These are phyloP conservation scores for Paecilomyces fulvus DNA, from an alignment of 2,329 filamentous ascomycete species.

Conservation along the genomic window DNA sequence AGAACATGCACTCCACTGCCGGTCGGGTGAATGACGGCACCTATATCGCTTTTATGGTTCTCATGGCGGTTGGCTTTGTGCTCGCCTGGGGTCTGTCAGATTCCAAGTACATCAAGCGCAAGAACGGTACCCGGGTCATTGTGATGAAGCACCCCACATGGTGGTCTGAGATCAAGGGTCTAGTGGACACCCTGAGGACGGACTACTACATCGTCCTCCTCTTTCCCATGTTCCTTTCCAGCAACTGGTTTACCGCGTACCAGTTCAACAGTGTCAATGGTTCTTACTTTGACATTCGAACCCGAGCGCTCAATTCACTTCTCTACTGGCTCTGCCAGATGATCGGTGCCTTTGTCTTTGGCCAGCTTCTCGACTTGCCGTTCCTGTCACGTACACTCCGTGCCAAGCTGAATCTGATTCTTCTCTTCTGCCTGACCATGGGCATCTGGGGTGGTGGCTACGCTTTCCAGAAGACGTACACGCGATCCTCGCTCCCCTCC, in stretches of 20 bases:
- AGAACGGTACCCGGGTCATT: slow-evolving; percentile 71
- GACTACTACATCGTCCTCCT: slow-evolving; percentile 67
- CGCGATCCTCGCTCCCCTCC: slow-evolving; percentile 30
- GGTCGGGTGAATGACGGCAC: slow-evolving; percentile 57
- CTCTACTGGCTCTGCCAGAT: slow-evolving; percentile 79
- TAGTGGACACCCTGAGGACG: slow-evolving; percentile 61
- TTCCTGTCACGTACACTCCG: slow-evolving; percentile 55
- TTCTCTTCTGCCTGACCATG: slow-evolving; percentile 63
- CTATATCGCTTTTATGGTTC: slow-evolving; percentile 81
- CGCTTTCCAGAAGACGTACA: slow-evolving; percentile 60
- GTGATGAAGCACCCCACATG: slow-evolving; percentile 87
- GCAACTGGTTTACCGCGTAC: slow-evolving; percentile 74
- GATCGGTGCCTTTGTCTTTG: slow-evolving; percentile 64
- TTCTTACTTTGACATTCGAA: slow-evolving; percentile 64
- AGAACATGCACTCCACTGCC: slow-evolving; percentile 36
- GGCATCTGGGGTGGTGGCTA: slow-evolving; percentile 77
- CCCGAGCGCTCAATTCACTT: slow-evolving; percentile 65
- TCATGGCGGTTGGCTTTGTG: slow-evolving; percentile 64
- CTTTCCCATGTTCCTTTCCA: slow-evolving; percentile 75
- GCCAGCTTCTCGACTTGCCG: slow-evolving; percentile 58
- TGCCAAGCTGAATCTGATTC: slow-evolving; percentile 55
- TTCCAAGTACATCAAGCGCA: slow-evolving; percentile 62
- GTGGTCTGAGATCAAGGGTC: slow-evolving; percentile 67
- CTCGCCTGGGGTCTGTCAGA: slow-evolving; percentile 64
- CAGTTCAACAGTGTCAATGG: slow-evolving; percentile 68